Percentiles rank a stretch among this genome's conserved stretches.
These are phyloP conservation scores for Ophiosphaerella korrae DNA, from an alignment of 2,329 filamentous ascomycete genomes.

Conservation along the genomic window DNA sequence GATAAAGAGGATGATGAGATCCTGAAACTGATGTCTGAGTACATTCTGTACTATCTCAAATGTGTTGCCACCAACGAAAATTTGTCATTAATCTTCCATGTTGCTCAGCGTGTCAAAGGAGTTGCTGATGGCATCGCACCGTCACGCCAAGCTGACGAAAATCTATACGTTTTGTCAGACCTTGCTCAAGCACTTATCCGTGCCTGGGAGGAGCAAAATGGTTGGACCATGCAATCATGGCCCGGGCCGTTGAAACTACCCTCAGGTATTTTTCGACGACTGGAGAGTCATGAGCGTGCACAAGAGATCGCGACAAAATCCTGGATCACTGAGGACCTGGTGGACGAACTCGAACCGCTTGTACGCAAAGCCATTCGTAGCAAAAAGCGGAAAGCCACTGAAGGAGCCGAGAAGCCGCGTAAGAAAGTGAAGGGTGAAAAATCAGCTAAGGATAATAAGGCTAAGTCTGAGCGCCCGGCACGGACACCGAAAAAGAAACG, in stretches of 20 bases:
- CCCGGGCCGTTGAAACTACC: conserved; percentile 82
- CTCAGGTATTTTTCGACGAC: conserved; percentile 73
- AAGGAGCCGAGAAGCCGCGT: conserved; percentile 32
- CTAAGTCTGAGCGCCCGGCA: conserved; percentile 32
- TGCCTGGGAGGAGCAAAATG: conserved; percentile 83
- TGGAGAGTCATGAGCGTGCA: conserved; percentile 77
- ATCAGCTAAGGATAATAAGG: conserved; percentile 37
- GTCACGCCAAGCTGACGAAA: conserved; percentile 62
- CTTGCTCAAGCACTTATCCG: conserved; percentile 81
- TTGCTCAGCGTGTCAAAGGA: conserved; percentile 91
- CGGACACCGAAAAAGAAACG: conserved; percentile 48
- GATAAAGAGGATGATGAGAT: conserved; percentile 63
- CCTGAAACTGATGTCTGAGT: conserved; percentile 80
- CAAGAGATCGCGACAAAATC: conserved; percentile 86
- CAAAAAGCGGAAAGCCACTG: conserved; percentile 52
- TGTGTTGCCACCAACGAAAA: conserved; percentile 86
- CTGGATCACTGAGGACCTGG: conserved; percentile 75
- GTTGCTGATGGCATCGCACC: conserved; percentile 77
- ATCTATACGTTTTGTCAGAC: conserved; percentile 86
- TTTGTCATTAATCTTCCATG: conserved; percentile 84
- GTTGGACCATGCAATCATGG: conserved; percentile 84
- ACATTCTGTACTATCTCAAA: conserved; percentile 86
- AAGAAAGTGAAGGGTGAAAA: conserved; percentile 45
- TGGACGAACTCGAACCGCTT: conserved; percentile 76
- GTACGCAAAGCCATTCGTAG: conserved; percentile 72